Conservation (phyloP, 2,329 filamentous ascomycete species). For the Alternaria atra region DNA sequence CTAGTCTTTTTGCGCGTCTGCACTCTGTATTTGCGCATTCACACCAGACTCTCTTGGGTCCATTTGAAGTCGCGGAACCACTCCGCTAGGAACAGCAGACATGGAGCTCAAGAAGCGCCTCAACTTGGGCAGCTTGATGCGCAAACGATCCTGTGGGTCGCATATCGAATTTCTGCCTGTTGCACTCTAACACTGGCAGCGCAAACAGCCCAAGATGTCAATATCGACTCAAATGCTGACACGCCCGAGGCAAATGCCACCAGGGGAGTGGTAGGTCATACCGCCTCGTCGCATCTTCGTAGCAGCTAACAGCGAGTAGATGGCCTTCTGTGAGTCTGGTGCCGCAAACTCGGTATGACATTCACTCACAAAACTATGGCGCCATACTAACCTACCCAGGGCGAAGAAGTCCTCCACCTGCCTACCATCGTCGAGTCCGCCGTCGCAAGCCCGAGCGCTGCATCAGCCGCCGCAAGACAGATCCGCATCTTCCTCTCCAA, state of each 20-base stretch:
- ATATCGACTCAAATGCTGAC: conserved; percentile 55
- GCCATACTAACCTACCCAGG: conserved; percentile 57
- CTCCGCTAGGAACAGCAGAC: conserved; percentile 17
- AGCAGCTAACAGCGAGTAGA: conserved; percentile 59
- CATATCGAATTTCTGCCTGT: background rate
- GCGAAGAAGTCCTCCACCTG: conserved; percentile 90
- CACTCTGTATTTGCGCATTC: background rate
- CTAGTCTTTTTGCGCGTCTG: background rate
- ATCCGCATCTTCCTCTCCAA: conserved; percentile 84
- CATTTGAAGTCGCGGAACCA: background rate
- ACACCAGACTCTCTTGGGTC: background rate
- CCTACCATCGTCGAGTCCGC: conserved; percentile 93
- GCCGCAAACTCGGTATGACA: conserved; percentile 59
- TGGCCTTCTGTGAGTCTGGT: conserved; percentile 81
- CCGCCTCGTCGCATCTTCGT: conserved; percentile 5
- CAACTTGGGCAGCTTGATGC: conserved; percentile 48
- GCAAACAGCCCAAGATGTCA: conserved; percentile 39
- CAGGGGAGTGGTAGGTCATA: conserved; percentile 69
- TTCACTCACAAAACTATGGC: background rate
- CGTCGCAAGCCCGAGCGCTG: conserved; percentile 88
- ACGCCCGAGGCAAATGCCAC: conserved; percentile 73
- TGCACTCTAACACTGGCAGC: conserved; percentile 23
- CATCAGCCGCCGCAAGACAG: conserved; percentile 78
- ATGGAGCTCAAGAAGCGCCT: conserved; percentile 54
- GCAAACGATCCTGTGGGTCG: conserved; percentile 40